Percentiles rank a stretch among this genome's conserved stretches.
Conservation (phyloP, 768 basidiomycete genomes). For the Porpolomopsis calyptriformis region DNA sequence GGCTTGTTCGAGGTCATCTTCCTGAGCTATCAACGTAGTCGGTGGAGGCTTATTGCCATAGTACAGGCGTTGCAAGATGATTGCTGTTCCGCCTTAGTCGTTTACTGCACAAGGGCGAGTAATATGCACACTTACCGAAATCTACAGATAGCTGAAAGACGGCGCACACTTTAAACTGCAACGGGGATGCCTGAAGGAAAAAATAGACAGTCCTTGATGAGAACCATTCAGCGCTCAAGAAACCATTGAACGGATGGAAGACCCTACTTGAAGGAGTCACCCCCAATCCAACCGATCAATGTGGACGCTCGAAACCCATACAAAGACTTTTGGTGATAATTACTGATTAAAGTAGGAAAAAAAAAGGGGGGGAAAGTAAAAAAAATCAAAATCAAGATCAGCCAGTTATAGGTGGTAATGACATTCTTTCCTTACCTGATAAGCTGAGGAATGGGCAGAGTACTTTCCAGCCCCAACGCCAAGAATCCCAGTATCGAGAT, state of each 20-base stretch:
- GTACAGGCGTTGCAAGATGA: constrained; percentile 59
- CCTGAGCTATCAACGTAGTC: constrained; percentile 37
- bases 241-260: background rate
- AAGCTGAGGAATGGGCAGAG: constrained; percentile 76
- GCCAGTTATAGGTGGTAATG: too few relatives aligned
- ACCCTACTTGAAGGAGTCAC: constrained; percentile 72
- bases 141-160: constrained; percentile 79
- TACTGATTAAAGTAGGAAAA: too few relatives aligned
- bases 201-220: constrained; percentile 61
- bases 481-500: constrained; percentile 60
- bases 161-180: constrained; percentile 78
- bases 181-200: constrained; percentile 57
- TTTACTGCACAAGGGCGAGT: background rate
- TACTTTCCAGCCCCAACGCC: constrained; percentile 76
- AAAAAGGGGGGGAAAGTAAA: too few relatives aligned
- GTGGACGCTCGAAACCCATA: constrained; percentile 83
- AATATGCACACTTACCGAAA: constrained; percentile 38
- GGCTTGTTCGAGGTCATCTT: constrained; percentile 69
- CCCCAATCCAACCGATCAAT: constrained; percentile 72
- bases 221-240: background rate
- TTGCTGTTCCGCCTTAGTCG: constrained; percentile 35
- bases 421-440: constrained; percentile 41
- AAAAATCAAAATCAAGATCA: too few relatives aligned
- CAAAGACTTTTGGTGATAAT: constrained; percentile 66
- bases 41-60: constrained; percentile 66